Percentiles rank a stretch among this genome's conserved stretches.
Conservation (phyloP, 2,329 filamentous ascomycete species). For the Diaporthe sp. region DNA sequence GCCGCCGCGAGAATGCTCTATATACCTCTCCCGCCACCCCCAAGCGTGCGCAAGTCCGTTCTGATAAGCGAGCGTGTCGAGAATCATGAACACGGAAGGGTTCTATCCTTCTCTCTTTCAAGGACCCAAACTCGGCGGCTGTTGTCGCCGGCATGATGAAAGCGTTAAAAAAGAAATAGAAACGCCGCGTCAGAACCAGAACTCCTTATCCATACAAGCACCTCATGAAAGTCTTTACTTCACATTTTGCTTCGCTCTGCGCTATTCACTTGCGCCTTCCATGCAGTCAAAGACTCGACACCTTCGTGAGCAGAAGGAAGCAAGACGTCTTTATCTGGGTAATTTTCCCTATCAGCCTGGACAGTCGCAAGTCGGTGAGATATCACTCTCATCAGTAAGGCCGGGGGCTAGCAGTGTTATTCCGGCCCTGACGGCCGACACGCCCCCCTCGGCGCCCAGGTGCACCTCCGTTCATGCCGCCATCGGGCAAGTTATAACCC, state of each 20-base stretch:
- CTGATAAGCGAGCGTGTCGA: constrained; percentile 31
- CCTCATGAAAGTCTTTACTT: constrained; percentile 14
- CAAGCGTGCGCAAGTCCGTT: background rate
- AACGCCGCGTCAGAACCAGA: constrained; percentile 33
- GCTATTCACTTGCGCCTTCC: constrained; percentile 9
- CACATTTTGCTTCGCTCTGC: constrained; percentile 27
- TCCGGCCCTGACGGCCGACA: constrained; percentile 38
- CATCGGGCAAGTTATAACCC: constrained; percentile 39
- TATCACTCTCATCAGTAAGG: constrained; percentile 30
- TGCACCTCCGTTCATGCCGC: constrained; percentile 37
- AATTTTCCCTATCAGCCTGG: background rate
- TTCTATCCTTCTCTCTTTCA: background rate
- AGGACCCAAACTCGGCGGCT: background rate
- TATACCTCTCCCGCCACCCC: constrained; percentile 16
- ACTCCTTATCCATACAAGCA: constrained; percentile 21
- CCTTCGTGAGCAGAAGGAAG: background rate
- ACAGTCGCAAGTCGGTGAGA: background rate
- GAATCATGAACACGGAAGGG: constrained; percentile 4
- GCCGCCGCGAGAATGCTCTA: constrained; percentile 34
- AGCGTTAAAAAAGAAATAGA: background rate
- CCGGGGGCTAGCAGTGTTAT: constrained; percentile 41
- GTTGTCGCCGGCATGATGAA: constrained; percentile 6
- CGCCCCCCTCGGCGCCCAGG: constrained; percentile 41
- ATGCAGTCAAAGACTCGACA: background rate
- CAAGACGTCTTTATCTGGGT: background rate